Evolutionary conservation across 129 eudicot genomes (phyloP).

Genomic region (Pulicaria dysenterica): DNA sequence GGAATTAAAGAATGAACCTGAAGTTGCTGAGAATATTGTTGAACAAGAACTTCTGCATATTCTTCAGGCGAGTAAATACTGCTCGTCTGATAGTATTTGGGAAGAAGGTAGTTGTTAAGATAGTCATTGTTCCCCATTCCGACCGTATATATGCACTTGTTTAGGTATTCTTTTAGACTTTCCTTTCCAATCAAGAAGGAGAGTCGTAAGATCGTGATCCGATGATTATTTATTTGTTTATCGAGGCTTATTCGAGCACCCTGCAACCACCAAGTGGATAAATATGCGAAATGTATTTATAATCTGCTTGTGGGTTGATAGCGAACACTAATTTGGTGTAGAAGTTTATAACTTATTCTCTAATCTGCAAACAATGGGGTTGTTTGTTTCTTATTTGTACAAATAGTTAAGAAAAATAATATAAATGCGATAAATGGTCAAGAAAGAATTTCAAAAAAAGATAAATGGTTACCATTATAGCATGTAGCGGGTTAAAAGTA

Average conservation of each 20-base stretch:
- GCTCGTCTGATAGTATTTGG: slow-evolving; percentile 37
- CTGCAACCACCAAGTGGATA: slow-evolving; percentile 38
- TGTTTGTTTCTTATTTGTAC: too few relatives aligned
- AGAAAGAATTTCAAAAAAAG: too few relatives aligned
- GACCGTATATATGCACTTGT: slow-evolving; percentile 53
- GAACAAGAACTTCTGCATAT: slow-evolving; percentile 46
- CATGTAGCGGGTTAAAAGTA: too few relatives aligned
- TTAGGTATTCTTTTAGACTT: slow-evolving; percentile 33
- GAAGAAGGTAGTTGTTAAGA: slow-evolving; percentile 57
- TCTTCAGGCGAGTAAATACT: slow-evolving; percentile 40
- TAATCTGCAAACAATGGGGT: too few relatives aligned
- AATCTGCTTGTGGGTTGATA: too few relatives aligned
- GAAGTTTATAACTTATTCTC: too few relatives aligned
- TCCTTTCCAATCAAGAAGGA: slow-evolving; percentile 29
- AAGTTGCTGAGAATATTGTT: slow-evolving; percentile 56
- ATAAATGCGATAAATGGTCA: too few relatives aligned
- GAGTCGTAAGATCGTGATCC: slow-evolving; percentile 34
- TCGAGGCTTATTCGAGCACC: slow-evolving; percentile 50
- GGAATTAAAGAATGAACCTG: slow-evolving; percentile 42
- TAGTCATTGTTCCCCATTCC: slow-evolving; percentile 71
- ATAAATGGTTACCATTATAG: too few relatives aligned
- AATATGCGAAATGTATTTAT: too few relatives aligned
- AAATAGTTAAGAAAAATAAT: too few relatives aligned
- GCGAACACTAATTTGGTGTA: too few relatives aligned
- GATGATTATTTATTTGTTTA: slow-evolving; percentile 50